Evolutionary conservation across 2,329 filamentous ascomycete species (phyloP).

Genomic region (Orbilia ellipsospora): DNA sequence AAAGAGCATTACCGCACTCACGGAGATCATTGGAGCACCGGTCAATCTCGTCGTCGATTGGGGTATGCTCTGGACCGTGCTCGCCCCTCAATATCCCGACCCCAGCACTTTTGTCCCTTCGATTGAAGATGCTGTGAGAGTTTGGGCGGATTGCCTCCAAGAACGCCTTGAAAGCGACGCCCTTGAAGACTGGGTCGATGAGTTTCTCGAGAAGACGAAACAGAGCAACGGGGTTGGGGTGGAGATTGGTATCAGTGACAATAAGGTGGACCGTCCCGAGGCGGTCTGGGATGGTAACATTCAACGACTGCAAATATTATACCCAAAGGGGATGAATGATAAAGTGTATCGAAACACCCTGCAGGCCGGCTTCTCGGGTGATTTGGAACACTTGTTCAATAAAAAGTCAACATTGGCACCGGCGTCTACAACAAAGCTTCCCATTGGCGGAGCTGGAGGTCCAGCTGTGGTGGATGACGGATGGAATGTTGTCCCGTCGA

Average conservation of each 20-base stretch:
- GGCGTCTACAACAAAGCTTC: constrained; percentile 26
- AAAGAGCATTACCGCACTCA: constrained; percentile 48
- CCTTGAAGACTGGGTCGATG: constrained; percentile 43
- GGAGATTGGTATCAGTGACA: constrained; percentile 46
- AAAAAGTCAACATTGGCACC: constrained; percentile 23
- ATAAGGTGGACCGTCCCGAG: constrained; percentile 34
- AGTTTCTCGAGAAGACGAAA: constrained; percentile 47
- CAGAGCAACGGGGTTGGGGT: constrained; percentile 29
- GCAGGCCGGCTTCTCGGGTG: constrained; percentile 39
- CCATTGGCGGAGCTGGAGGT: constrained; percentile 34
- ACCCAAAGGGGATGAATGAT: constrained; percentile 30
- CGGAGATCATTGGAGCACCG: constrained; percentile 21
- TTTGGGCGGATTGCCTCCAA: constrained; percentile 46
- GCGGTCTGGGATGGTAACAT: constrained; percentile 16
- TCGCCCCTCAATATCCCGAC: constrained; percentile 42
- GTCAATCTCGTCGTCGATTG: constrained; percentile 40
- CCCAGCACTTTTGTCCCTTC: constrained; percentile 47
- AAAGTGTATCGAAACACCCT: constrained; percentile 45
- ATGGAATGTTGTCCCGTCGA: constrained; percentile 45
- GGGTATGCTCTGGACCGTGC: constrained; percentile 46
- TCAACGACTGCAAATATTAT: constrained; percentile 22
- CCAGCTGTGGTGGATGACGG: constrained; percentile 38
- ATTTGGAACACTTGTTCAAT: constrained; percentile 49
- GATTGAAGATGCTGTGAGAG: constrained; percentile 38
- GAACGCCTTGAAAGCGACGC: constrained; percentile 51